Percentiles rank a stretch among this genome's conserved stretches.
phyloP scores from a whole-genome alignment of 257 asterid species.

The Orobanche coerulescens region DNA sequence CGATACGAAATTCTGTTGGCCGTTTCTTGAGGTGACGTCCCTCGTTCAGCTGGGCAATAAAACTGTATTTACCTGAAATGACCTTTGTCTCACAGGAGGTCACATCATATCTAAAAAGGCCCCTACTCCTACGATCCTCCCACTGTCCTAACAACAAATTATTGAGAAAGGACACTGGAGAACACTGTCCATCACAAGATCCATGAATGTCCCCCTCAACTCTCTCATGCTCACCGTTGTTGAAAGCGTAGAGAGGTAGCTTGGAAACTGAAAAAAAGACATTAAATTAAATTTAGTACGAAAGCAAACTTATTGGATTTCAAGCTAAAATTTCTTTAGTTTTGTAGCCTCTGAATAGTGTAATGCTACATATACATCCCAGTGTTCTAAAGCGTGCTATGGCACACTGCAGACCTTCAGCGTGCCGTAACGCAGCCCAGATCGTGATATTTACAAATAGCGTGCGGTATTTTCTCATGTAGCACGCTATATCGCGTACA shows the following conservation, averaged over 20 bases:
- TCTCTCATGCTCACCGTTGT: conserved; percentile 26
- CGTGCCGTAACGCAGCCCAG: too few relatives aligned
- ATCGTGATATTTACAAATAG: too few relatives aligned
- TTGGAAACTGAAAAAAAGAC: conserved; percentile 34
- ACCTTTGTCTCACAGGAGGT: conserved; percentile 62
- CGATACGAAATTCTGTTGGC: conserved; percentile 60
- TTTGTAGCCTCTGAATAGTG: too few relatives aligned
- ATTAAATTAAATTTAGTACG: conserved; percentile 1
- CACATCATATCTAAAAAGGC: conserved; percentile 66
- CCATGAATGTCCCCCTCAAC: conserved; percentile 16
- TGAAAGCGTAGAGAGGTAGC: conserved; percentile 58
- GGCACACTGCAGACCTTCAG: too few relatives aligned
- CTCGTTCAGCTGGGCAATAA: conserved; percentile 76
- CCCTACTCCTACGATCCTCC: conserved; percentile 61
- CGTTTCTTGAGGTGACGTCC: conserved; percentile 79
- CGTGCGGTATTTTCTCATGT: too few relatives aligned
- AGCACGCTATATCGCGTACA: too few relatives aligned
- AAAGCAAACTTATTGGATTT: not conserved
- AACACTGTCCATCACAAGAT: conserved; percentile 25
- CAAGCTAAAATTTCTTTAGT: not conserved
- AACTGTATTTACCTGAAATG: conserved; percentile 53
- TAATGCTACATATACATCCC: too few relatives aligned
- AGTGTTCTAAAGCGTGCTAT: too few relatives aligned
- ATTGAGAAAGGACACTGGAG: conserved; percentile 36
- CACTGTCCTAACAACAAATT: conserved; percentile 52